These are phyloP conservation scores for Backusella luteola DNA, from an alignment of 192 early-diverging fungal species.

Conservation along the genomic window DNA sequence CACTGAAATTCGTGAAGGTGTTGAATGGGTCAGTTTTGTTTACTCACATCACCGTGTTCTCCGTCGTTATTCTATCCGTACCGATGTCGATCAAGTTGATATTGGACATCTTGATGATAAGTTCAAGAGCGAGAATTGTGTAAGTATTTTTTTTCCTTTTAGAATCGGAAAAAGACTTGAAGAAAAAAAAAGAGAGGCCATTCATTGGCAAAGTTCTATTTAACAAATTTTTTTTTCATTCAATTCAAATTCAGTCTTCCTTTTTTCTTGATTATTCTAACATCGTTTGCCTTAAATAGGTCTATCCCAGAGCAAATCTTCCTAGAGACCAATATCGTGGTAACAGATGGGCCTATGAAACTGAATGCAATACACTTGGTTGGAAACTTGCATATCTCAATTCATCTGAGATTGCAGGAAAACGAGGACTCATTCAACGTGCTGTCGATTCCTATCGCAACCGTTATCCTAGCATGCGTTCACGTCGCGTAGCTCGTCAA, in stretches of 20 bases:
- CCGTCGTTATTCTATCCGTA: slow-evolving; percentile 63
- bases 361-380: slow-evolving; percentile 77
- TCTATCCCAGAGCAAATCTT: slow-evolving; percentile 78
- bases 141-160: slow-evolving; percentile 35
- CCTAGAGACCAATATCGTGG: slow-evolving; percentile 64
- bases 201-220: background rate
- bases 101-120: slow-evolving; percentile 45
- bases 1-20: slow-evolving; percentile 43
- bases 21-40: slow-evolving; percentile 66
- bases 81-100: slow-evolving; percentile 65
- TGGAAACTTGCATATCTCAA: slow-evolving; percentile 86
- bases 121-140: slow-evolving; percentile 74
- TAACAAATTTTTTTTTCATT: background rate
- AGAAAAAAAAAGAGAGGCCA: background rate
- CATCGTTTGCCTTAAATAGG: slow-evolving; percentile 11
- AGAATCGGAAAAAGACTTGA: background rate
- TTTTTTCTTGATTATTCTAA: background rate
- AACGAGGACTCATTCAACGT: slow-evolving; percentile 77
- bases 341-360: slow-evolving; percentile 84
- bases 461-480: slow-evolving; percentile 65
- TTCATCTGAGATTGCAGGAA: slow-evolving; percentile 55
- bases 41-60: slow-evolving; percentile 68
- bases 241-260: background rate
- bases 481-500: slow-evolving; percentile 69
- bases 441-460: slow-evolving; percentile 84